Evolutionary conservation across 2,329 filamentous ascomycete species (phyloP).

Genomic region (Penicillium sp.): DNA sequence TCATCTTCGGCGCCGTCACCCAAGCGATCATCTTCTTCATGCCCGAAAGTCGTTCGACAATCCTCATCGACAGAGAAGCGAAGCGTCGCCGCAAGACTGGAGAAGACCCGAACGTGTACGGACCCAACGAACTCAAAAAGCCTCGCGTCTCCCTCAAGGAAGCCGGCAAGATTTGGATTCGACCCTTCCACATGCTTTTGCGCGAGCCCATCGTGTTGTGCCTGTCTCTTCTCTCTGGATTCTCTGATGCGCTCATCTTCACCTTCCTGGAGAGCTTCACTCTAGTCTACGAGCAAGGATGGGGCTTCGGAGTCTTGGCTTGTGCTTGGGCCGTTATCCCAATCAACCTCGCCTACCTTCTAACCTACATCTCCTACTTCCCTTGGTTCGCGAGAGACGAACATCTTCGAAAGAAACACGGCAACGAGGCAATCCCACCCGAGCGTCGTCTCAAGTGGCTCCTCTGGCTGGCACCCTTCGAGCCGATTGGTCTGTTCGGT

Average conservation of each 20-base stretch:
- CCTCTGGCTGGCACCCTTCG: conserved; percentile 59
- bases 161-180: conserved; percentile 56
- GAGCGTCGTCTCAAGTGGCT: conserved; percentile 69
- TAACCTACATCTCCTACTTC: conserved; percentile 59
- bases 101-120: conserved; percentile 55
- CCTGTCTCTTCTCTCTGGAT: conserved; percentile 60
- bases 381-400: conserved; percentile 48
- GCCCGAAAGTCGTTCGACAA: conserved; percentile 58
- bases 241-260: conserved; percentile 64
- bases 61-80: conserved; percentile 58
- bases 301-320: conserved; percentile 59
- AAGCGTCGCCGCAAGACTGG: conserved; percentile 53
- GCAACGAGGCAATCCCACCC: conserved; percentile 54
- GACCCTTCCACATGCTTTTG: conserved; percentile 62
- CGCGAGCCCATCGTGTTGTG: conserved; percentile 62
- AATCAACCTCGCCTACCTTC: conserved; percentile 65
- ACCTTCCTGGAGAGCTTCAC: conserved; percentile 61
- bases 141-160: conserved; percentile 51
- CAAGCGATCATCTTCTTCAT: conserved; percentile 50
- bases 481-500: conserved; percentile 67
- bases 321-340: conserved; percentile 65
- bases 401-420: conserved; percentile 42
- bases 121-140: conserved; percentile 63
- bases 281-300: conserved; percentile 56
- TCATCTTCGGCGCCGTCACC: conserved; percentile 57